Base-by-base conservation (phyloP, 371 early-diverging fungal genomes). In the Mortierella sp. region DNA sequence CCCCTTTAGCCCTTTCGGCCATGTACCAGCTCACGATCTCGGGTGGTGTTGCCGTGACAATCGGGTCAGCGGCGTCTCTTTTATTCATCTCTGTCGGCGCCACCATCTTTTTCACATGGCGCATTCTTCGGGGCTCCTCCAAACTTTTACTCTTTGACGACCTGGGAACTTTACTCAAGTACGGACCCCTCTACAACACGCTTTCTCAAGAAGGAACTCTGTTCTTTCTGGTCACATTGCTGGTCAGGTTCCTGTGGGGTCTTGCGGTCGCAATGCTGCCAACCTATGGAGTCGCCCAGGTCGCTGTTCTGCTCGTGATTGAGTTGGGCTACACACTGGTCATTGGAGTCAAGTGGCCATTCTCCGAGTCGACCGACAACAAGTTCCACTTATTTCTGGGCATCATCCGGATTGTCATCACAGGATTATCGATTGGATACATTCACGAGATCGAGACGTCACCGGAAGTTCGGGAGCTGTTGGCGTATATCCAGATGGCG, bases 101-200 rank as follows among this genome's bases (percentile, higher is more conserved):
- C 11, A 83, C 83, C 48, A 77, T 83, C 5, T 80, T 83, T 48
- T 80, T 80, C 72, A 77, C 83, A 1, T 83, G 83, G 83, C 73
- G 83, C 3, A 59, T 83, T 31, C 77, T 83, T 5, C 77, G 78
- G 40, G 83, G 80, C 0, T 80, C 83, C 16, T 80, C 83, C 8
- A 77, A 83, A 28, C 72, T 75, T 11, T 51, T 80, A 26, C 77
- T 83, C 3, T 92, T 88, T 67, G 88, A 90, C 2, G 91, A 91
- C 70, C 71, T 88, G 31, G 88, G 88, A 0, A 73, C 91, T 5
- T 70, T 91, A 13, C 85, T 90, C 55, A 89, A 91, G 11, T 91
- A 89, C 46, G 91, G 91, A 3, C 82, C 90, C 1, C 81, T 92
- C 2, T 92, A 92, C 82, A 91, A 91, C 77, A 87, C 88, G 1